Percentiles rank a stretch among this genome's conserved stretches.
phyloP scores from a whole-genome alignment of 1,284 basidiomycete genomes.

The Vanrija sp. region DNA sequence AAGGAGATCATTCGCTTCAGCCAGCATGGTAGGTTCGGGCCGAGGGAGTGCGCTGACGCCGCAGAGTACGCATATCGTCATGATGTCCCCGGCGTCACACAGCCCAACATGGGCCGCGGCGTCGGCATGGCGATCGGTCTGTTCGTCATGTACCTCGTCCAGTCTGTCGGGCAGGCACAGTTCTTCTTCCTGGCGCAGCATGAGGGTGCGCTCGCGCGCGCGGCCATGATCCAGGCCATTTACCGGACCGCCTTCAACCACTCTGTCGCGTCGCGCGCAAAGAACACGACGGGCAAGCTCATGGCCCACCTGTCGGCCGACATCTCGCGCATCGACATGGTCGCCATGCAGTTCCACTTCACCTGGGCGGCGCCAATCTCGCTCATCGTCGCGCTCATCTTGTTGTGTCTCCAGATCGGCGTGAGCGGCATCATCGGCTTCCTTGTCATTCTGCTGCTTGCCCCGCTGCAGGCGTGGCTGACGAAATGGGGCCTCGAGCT shows the following conservation, averaged over 20 bases:
- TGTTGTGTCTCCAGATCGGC: constrained; percentile 54
- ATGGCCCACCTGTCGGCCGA: constrained; percentile 69
- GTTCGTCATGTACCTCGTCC: constrained; percentile 12
- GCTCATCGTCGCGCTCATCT: constrained; percentile 39
- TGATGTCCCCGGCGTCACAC: constrained; percentile 2
- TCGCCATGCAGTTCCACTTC: constrained; percentile 63
- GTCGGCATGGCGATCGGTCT: constrained; percentile 13
- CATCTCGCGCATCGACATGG: constrained; percentile 47
- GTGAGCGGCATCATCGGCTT: constrained; percentile 69
- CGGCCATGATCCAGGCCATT: constrained; percentile 77
- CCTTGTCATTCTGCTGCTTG: constrained; percentile 60
- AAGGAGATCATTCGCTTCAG: background rate
- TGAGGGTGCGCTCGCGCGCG: constrained; percentile 57
- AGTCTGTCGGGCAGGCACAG: too few relatives aligned
- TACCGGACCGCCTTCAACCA: constrained; percentile 68
- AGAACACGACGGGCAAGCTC: constrained; percentile 66
- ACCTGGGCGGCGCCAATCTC: constrained; percentile 59
- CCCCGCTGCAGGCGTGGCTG: constrained; percentile 62
- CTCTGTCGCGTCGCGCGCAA: constrained; percentile 67
- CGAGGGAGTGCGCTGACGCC: too few relatives aligned
- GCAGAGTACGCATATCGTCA: background rate
- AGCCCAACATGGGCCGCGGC: constrained; percentile 9
- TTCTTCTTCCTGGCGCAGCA: too few relatives aligned
- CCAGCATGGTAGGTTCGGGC: background rate
- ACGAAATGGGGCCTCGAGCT: constrained; percentile 54